Evolutionary conservation across 148 eudicot species (phyloP).

Genomic region (Camellia sinensis): DNA sequence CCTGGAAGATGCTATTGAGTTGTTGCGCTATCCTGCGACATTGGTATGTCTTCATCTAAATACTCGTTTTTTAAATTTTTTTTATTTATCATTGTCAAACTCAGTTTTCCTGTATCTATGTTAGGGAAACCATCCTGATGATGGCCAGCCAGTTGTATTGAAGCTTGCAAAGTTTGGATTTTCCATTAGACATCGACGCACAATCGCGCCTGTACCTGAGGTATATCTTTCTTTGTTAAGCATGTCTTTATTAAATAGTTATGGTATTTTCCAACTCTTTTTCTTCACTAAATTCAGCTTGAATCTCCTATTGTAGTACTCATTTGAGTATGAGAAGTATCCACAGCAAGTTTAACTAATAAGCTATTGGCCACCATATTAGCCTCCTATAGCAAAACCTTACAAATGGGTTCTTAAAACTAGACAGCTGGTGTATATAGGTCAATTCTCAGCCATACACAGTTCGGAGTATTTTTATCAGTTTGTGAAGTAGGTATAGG

Average conservation of each 20-base stretch:
- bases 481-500: no score
- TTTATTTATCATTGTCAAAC: neutral
- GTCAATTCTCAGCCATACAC: no score
- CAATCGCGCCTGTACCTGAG: slow-evolving; percentile 71
- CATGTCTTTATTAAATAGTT: no score
- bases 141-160: slow-evolving; percentile 56
- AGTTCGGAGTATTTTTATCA: no score
- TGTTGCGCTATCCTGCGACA: slow-evolving; percentile 73
- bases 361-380: no score
- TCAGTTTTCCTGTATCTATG: slow-evolving; percentile 9
- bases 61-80: neutral
- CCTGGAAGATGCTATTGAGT: slow-evolving; percentile 65
- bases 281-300: no score
- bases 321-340: no score
- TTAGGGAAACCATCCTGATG: slow-evolving; percentile 85
- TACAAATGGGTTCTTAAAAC: neutral
- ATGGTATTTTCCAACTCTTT: no score
- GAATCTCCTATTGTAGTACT: no score
- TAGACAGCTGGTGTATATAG: neutral
- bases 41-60: slow-evolving; percentile 45
- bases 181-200: slow-evolving; percentile 64
- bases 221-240: no score
- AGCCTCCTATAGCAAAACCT: no score
- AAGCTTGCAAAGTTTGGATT: slow-evolving; percentile 64
- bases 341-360: no score